Evolutionary conservation across 2,329 filamentous ascomycete species (phyloP), one percentile per base, ranked within the genome.

Genomic region (Diaporthe eres): DNA sequence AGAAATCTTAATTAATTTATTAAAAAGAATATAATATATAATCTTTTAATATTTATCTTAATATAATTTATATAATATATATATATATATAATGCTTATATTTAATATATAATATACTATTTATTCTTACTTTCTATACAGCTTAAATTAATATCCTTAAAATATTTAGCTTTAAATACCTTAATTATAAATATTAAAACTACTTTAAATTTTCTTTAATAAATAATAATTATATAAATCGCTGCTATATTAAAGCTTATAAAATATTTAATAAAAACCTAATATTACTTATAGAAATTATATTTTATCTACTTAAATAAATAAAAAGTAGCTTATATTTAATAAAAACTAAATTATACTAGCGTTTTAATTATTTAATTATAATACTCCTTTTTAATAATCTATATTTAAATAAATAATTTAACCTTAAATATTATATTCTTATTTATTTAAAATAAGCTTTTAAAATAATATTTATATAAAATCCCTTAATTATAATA

Each of bases 381-480:
- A 61, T 37, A n/a, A 8, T 1, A 5, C 8, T 34, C 1, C 1
- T 8, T 34, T 34, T 34, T 34, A 34, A 34, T 1, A 7, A 9
- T 15, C 6, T 22, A 39, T 17, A 61, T 10, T 31, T 5, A n/a
- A 61, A 5, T 22, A 37, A 42, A 42, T 42, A 61, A n/a, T 61
- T 19, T 39, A 61, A 6, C 4, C 22, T n/a, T n/a, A 61, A 12
- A 42, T n/a, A 61, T 13, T 39, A 61, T n/a, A 61, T 5, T 9
- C 3, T 31, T 19, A n/a, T 31, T n/a, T 61, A 39, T 39, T 37
- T 61, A 61, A 39, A 10, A 31, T 31, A 37, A 61, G 57, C 57
- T 61, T 61, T 31, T 22, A 37, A 61, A 15, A 61, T 42, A 42
- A 61, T 61, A 42, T 61, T 61, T 22, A 61, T 61, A 61, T 61